phyloP scores from a whole-genome alignment of 1,139 yeast genomes.

The Candida sp. region DNA sequence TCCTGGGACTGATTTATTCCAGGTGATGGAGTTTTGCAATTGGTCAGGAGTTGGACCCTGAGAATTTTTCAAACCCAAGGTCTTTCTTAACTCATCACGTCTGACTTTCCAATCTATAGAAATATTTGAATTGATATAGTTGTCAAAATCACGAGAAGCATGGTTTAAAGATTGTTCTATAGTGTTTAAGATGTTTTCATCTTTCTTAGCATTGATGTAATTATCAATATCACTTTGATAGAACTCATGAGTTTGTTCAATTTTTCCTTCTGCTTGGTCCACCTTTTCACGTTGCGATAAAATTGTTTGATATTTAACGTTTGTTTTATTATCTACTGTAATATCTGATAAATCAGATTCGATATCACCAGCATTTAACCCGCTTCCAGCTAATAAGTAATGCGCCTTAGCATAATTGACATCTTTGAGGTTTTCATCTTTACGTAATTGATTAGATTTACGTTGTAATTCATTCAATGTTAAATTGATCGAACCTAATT shows the following conservation, averaged over 20 bases:
- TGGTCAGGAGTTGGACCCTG: constrained; percentile 13
- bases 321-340: not conserved
- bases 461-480: constrained; percentile 77
- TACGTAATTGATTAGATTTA: constrained; percentile 62
- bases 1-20: constrained; percentile 38
- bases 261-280: constrained; percentile 5
- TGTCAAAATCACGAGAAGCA: constrained; percentile 83
- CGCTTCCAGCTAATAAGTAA: constrained; percentile 85
- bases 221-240: constrained; percentile 40
- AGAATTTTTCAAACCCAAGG: constrained; percentile 45
- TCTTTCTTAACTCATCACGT: constrained; percentile 67
- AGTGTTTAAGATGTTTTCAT: constrained; percentile 77
- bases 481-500: constrained; percentile 68
- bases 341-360: constrained; percentile 57
- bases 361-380: constrained; percentile 84
- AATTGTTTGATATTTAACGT: not conserved
- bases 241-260: constrained; percentile 4
- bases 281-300: constrained; percentile 3
- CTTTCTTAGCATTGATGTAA: constrained; percentile 66
- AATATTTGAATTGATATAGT: constrained; percentile 67
- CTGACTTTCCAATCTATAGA: constrained; percentile 82
- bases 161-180: constrained; percentile 76
- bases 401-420: constrained; percentile 80
- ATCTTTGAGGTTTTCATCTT: constrained; percentile 29
- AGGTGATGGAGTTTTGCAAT: constrained; percentile 18